These are phyloP conservation scores for Chrysopogon serrulatus DNA, from an alignment of 176 grass and related monocot species.

Conservation along the genomic window DNA sequence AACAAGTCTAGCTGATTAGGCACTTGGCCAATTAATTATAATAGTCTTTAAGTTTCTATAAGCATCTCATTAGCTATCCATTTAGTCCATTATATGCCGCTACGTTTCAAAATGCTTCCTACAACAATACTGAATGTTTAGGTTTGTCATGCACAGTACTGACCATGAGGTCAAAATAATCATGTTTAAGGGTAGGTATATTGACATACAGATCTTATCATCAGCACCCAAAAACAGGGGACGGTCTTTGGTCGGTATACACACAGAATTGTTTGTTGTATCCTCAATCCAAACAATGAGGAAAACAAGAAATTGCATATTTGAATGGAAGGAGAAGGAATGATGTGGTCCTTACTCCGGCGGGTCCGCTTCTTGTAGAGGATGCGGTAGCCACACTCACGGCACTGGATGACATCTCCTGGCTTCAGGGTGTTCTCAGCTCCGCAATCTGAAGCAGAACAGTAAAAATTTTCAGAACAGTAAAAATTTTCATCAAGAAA, in stretches of 20 bases:
- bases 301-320: not conserved
- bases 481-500: not conserved
- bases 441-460: constrained; percentile 14
- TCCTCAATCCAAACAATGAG: not conserved
- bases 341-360: constrained; percentile 19
- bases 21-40: not conserved
- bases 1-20: not conserved
- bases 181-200: not conserved
- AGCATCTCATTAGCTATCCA: not conserved
- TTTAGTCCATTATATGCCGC: not conserved
- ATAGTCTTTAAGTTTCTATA: not conserved
- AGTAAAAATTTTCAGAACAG: no score
- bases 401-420: constrained; percentile 43
- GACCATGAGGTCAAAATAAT: not conserved
- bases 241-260: not conserved
- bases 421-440: constrained; percentile 39
- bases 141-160: not conserved
- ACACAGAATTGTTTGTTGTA: not conserved
- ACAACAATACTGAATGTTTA: not conserved
- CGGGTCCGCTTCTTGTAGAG: constrained; percentile 42
- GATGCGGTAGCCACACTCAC: constrained; percentile 45
- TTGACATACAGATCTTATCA: not conserved
- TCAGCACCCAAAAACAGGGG: not conserved
- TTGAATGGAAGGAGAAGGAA: not conserved
- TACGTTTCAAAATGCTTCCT: not conserved